A percentile compares a stretch with the other conserved stretches of the same genome.
Conservation (phyloP, 1,139 yeast species). For the Nakaseomyces sp. region DNA sequence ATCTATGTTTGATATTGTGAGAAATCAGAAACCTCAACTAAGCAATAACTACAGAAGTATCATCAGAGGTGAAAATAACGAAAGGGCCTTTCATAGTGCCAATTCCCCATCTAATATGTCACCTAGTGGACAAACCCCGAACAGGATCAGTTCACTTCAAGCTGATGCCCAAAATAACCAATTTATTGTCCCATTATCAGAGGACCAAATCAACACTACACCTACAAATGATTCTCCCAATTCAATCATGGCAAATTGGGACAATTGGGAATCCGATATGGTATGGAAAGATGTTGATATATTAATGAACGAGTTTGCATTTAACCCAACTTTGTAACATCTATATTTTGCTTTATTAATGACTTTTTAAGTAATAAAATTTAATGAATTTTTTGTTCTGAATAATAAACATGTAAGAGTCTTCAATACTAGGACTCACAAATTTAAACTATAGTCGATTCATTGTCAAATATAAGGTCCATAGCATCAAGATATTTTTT, state of each 20-base stretch:
- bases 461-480: background rate
- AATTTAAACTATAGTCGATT: background rate
- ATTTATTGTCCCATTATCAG: background rate
- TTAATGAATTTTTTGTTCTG: background rate
- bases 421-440: too few species aligned
- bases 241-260: slow-evolving; percentile 32
- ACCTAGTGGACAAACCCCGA: background rate
- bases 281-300: slow-evolving; percentile 87
- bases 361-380: background rate
- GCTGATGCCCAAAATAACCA: background rate
- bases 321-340: slow-evolving; percentile 37
- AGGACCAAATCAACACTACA: slow-evolving; percentile 4
- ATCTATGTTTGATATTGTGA: slow-evolving; percentile 3
- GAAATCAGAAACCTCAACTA: slow-evolving; percentile 5
- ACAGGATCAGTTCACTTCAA: background rate
- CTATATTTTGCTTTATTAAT: background rate
- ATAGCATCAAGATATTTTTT: background rate
- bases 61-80: background rate
- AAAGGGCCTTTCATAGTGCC: background rate
- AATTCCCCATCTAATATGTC: background rate
- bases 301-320: slow-evolving; percentile 92
- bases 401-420: too few species aligned
- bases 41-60: background rate
- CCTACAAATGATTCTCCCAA: slow-evolving; percentile 21
- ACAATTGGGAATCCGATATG: slow-evolving; percentile 55